Conservation (phyloP, 1,284 basidiomycete species). For the Irpex sp. region DNA sequence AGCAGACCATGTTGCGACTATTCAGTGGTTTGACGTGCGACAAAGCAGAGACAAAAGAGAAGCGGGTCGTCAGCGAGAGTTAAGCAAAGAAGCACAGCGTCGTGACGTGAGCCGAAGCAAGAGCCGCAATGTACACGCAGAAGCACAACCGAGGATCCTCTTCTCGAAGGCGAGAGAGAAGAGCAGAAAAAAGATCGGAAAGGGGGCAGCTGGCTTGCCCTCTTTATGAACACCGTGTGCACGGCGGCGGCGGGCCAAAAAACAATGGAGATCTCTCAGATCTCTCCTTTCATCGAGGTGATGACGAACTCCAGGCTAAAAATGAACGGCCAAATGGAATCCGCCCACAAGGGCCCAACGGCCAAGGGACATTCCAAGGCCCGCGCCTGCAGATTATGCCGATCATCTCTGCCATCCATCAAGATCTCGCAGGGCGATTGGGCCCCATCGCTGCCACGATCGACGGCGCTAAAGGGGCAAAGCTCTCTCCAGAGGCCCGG, state of each 20-base stretch:
- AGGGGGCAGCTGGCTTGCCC: neutral
- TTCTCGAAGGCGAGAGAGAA: neutral
- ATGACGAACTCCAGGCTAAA: neutral
- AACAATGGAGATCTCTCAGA: neutral
- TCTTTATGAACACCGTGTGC: neutral
- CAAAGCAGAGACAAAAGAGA: constrained; percentile 23
- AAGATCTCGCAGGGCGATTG: constrained; percentile 1
- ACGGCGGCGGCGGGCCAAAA: neutral
- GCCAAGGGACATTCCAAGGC: no score
- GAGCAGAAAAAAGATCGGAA: neutral
- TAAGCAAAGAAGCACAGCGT: neutral
- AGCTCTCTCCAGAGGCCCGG: no score
- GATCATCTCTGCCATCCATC: neutral
- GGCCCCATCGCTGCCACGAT: neutral
- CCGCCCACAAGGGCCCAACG: no score
- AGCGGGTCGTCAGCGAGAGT: constrained; percentile 29
- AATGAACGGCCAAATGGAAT: neutral
- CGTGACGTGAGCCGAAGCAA: neutral
- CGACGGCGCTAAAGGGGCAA: neutral
- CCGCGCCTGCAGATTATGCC: no score
- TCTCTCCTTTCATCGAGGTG: no score
- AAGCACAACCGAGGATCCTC: neutral
- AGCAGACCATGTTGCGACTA: constrained; percentile 72
- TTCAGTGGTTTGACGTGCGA: constrained; percentile 24
- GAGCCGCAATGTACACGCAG: neutral